Conservation (phyloP, 306 rosid genomes). For the Acacia crassicarpa region DNA sequence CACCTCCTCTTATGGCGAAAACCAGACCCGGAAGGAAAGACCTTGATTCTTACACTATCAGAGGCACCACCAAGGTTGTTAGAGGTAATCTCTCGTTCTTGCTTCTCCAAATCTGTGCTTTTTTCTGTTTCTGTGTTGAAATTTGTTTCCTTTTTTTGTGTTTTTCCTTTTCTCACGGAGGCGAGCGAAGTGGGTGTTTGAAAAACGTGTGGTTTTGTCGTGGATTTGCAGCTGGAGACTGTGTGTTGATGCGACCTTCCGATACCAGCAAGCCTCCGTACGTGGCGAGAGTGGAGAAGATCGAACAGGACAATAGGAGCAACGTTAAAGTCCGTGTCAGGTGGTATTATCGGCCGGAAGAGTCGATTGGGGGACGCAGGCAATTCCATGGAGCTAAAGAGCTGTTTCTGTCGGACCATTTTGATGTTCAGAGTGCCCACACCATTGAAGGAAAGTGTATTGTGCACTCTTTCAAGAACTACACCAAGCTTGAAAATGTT, state of each 20-base stretch:
- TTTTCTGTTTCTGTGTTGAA: slow-evolving; percentile 10
- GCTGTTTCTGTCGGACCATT: slow-evolving; percentile 78
- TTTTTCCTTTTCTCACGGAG: not conserved
- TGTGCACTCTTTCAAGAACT: slow-evolving; percentile 79
- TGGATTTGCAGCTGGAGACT: slow-evolving; percentile 63
- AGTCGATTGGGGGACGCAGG: slow-evolving; percentile 84
- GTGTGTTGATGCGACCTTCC: slow-evolving; percentile 83
- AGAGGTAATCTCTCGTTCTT: slow-evolving; percentile 44
- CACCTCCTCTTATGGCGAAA: slow-evolving; percentile 58
- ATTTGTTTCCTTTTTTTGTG: not conserved
- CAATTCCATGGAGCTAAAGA: slow-evolving; percentile 89
- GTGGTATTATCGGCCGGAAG: slow-evolving; percentile 92
- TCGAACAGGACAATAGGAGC: slow-evolving; percentile 62
- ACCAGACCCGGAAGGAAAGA: slow-evolving; percentile 64
- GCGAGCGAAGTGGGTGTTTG: not conserved
- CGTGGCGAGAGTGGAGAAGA: slow-evolving; percentile 81
- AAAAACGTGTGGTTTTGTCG: not conserved
- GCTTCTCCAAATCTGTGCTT: not conserved
- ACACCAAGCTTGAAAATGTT: slow-evolving; percentile 84
- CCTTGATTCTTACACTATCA: slow-evolving; percentile 65
- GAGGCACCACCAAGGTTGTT: slow-evolving; percentile 77
- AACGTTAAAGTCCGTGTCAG: slow-evolving; percentile 69
- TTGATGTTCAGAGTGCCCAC: slow-evolving; percentile 80
- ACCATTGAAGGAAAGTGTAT: slow-evolving; percentile 79
- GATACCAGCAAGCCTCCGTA: slow-evolving; percentile 76